Conservation (phyloP, 148 eudicot genomes). For the Vaccinium macrocarpon region DNA sequence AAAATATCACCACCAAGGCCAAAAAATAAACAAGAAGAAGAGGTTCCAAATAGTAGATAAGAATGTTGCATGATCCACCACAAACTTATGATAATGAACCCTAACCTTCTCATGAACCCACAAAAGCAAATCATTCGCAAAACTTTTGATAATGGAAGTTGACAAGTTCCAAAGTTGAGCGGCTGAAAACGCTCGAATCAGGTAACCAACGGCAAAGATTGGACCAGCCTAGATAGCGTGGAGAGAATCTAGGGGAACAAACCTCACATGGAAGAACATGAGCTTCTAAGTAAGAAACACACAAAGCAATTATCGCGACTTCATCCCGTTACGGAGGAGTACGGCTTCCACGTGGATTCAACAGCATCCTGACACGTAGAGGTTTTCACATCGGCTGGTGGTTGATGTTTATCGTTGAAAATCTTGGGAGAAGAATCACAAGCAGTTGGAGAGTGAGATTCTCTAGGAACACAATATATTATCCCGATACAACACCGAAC, state of each 20-base stretch:
- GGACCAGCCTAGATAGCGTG: neutral
- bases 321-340: neutral
- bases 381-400: neutral
- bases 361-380: too few species aligned
- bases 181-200: neutral
- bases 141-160: neutral
- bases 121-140: neutral
- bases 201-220: conserved; percentile 4
- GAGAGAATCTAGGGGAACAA: conserved; percentile 10
- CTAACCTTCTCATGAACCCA: neutral
- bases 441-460: too few species aligned
- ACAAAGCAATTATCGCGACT: neutral
- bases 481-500: too few species aligned
- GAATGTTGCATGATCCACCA: neutral
- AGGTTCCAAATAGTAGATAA: too few species aligned
- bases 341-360: neutral
- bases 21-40: too few species aligned
- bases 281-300: too few species aligned
- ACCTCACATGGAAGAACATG: conserved; percentile 27
- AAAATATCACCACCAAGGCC: too few species aligned
- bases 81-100: neutral
- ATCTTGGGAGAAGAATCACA: neutral
- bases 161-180: neutral
- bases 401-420: neutral
- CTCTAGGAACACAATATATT: too few species aligned